Evolutionary conservation across 2,329 filamentous ascomycete genomes (phyloP).

Genomic region (Colletotrichum orchidophilum): DNA sequence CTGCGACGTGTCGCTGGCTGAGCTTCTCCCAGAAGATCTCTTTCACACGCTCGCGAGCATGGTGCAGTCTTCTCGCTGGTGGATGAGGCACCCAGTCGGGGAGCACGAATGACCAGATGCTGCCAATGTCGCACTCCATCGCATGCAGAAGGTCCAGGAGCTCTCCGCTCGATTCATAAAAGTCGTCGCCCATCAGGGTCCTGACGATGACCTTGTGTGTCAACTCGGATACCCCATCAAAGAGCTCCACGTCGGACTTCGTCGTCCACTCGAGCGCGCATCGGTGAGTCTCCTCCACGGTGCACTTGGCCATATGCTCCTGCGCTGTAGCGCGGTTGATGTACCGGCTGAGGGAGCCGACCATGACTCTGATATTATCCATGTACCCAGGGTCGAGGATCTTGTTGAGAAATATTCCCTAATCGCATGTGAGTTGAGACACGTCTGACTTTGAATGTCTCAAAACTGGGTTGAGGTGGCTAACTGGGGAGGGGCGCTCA

Average conservation of each 20-base stretch:
- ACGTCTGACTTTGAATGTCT: conserved; percentile 17
- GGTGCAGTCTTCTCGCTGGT: conserved; percentile 20
- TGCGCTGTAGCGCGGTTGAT: conserved; percentile 23
- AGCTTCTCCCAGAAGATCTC: conserved; percentile 35
- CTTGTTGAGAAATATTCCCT: conserved; percentile 35
- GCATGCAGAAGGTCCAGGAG: conserved; percentile 28
- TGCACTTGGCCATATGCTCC: conserved; percentile 17
- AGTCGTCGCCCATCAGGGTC: conserved; percentile 36
- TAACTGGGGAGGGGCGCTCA: conserved; percentile 6
- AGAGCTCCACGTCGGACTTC: conserved; percentile 16
- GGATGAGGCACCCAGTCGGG: conserved; percentile 34
- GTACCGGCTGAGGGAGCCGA: conserved; percentile 28
- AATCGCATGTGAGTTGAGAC: not conserved
- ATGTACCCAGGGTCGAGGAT: conserved; percentile 30
- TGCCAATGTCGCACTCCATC: conserved; percentile 33
- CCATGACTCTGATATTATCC: conserved; percentile 20
- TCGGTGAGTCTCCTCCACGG: conserved; percentile 34
- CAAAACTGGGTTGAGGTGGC: conserved; percentile 13
- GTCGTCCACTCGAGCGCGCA: conserved; percentile 30
- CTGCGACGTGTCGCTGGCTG: conserved; percentile 13
- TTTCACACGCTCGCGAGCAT: conserved; percentile 30
- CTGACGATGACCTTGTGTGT: conserved; percentile 31
- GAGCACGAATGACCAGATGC: conserved; percentile 22
- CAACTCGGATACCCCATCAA: conserved; percentile 27
- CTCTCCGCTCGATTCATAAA: conserved; percentile 30